Evolutionary conservation across 495 filamentous ascomycete species (phyloP).

Genomic region (Aspergillus kassunensis): DNA sequence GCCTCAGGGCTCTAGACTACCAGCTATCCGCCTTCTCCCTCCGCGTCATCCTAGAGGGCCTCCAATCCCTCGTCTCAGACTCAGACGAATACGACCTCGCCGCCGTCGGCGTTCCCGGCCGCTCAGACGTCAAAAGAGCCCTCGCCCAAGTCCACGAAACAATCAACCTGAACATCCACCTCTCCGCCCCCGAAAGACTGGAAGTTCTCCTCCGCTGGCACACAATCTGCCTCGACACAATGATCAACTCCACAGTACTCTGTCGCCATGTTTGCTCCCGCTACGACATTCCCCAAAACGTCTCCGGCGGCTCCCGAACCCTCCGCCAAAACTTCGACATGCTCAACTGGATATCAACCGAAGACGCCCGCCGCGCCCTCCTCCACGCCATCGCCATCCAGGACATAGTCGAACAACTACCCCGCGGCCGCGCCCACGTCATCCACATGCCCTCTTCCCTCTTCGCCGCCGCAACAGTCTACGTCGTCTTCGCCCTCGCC

Average conservation of each 20-base stretch:
- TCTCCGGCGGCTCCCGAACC: constrained; percentile 27
- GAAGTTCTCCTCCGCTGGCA: constrained; percentile 49
- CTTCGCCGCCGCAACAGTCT: constrained; percentile 43
- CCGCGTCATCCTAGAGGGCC: constrained; percentile 42
- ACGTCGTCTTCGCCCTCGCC: constrained; percentile 38
- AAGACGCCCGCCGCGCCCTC: constrained; percentile 42
- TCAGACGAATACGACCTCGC: constrained; percentile 35
- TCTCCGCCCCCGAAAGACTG: constrained; percentile 35
- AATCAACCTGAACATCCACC: constrained; percentile 36
- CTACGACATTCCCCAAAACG: constrained; percentile 40
- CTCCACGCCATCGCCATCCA: constrained; percentile 48
- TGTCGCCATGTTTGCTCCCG: constrained; percentile 39
- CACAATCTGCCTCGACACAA: constrained; percentile 43
- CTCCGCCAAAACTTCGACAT: constrained; percentile 33
- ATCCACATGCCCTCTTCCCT: constrained; percentile 46
- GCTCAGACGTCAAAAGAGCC: constrained; percentile 36
- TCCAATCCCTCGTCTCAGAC: constrained; percentile 44
- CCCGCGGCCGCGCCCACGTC: constrained; percentile 43
- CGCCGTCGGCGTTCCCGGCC: constrained; percentile 38
- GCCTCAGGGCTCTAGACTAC: constrained; percentile 32
- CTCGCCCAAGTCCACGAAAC: constrained; percentile 41
- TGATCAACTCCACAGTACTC: constrained; percentile 40
- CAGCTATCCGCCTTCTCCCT: constrained; percentile 42
- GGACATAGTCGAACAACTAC: constrained; percentile 47
- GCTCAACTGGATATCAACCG: constrained; percentile 34